Evolutionary conservation across 73 alveolate species (phyloP).

Genomic region (Tetrahymena borealis): DNA sequence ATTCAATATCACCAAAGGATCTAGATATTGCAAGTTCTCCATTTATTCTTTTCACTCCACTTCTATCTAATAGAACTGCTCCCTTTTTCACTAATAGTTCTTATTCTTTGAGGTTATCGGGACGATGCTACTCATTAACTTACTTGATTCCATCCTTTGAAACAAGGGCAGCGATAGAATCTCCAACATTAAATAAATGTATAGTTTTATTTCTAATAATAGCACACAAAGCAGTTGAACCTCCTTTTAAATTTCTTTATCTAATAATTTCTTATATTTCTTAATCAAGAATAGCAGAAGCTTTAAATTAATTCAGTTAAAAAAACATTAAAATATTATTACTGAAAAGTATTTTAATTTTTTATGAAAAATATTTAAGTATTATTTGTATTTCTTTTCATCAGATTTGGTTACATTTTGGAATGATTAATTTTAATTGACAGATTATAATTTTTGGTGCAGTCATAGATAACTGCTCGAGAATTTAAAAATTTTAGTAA

Average conservation of each 20-base stretch:
- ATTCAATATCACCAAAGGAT: conserved; percentile 32
- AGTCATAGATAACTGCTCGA: too few relatives aligned
- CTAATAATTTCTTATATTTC: background rate
- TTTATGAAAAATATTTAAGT: background rate
- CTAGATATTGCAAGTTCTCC: conserved; percentile 37
- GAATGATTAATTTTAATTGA: too few relatives aligned
- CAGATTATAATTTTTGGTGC: too few relatives aligned
- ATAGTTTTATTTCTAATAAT: background rate
- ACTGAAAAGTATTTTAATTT: background rate
- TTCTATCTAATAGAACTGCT: background rate
- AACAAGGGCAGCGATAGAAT: conserved; percentile 10
- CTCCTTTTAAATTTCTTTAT: conserved; percentile 13
- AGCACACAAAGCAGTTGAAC: conserved; percentile 34
- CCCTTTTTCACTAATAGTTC: conserved; percentile 4
- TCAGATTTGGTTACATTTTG: too few relatives aligned
- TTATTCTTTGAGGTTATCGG: conserved; percentile 10
- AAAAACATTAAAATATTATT: background rate
- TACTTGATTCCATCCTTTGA: conserved; percentile 8
- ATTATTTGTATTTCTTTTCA: too few relatives aligned
- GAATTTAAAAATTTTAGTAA: too few relatives aligned
- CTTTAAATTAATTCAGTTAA: too few relatives aligned
- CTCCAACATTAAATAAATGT: conserved; percentile 21
- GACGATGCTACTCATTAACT: conserved; percentile 25
- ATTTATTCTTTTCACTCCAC: conserved; percentile 27
- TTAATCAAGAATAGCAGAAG: background rate